Percentiles rank a stretch among this genome's conserved stretches.
Evolutionary conservation across 768 basidiomycete species (phyloP).

Genomic region (Macrolepiota dolichaula): DNA sequence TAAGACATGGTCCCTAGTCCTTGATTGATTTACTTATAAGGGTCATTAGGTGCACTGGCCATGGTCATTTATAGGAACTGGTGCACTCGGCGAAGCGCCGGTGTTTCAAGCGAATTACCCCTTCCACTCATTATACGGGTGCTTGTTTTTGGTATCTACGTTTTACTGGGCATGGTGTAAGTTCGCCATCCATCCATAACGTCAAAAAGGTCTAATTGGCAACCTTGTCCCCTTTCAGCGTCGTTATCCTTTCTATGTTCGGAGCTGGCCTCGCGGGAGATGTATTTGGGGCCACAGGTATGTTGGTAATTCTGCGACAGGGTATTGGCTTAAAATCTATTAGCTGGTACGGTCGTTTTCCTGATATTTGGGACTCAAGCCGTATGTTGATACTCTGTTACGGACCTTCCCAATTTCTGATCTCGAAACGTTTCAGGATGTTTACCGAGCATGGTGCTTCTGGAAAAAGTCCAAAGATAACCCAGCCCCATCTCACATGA

Average conservation of each 20-base stretch:
- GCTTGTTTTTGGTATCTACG: conserved; percentile 29
- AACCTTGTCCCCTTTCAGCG: conserved; percentile 15
- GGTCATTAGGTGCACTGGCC: conserved; percentile 23
- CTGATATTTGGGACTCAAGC: conserved; percentile 35
- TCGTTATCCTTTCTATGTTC: conserved; percentile 26
- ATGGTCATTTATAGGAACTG: conserved; percentile 27
- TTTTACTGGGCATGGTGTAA: conserved; percentile 30
- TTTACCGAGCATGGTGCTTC: conserved; percentile 31
- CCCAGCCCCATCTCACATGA: neutral
- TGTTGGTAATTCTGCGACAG: neutral
- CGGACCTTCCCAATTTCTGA: neutral
- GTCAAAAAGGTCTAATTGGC: neutral
- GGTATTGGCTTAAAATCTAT: neutral
- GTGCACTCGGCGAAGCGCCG: conserved; percentile 27
- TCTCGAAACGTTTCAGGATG: conserved; percentile 20
- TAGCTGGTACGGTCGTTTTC: conserved; percentile 33
- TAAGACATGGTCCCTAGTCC: conserved; percentile 12
- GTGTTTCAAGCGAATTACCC: conserved; percentile 22
- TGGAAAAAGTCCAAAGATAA: conserved; percentile 16
- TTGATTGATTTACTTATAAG: neutral
- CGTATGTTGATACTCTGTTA: conserved; percentile 15
- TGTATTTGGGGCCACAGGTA: conserved; percentile 32
- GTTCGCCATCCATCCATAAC: conserved; percentile 1
- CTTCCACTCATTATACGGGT: conserved; percentile 28
- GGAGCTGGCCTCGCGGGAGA: conserved; percentile 21